A percentile compares a stretch with the other conserved stretches of the same genome.
Conservation (phyloP, 257 asterid species). For the Cruciata laevipes region DNA sequence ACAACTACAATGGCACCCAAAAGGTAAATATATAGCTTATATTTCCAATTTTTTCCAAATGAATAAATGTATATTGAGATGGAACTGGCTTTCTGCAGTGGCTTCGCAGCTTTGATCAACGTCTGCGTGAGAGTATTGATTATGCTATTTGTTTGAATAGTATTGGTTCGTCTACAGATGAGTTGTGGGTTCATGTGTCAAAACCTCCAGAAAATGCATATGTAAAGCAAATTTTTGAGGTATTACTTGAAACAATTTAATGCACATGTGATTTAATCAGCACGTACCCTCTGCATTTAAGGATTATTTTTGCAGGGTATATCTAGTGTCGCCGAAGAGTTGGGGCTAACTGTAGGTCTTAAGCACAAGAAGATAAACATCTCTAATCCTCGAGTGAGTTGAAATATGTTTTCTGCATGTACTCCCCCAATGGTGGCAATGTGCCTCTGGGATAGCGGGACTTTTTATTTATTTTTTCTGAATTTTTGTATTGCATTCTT, state of each 20-base stretch:
- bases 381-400: constrained; percentile 88
- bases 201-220: constrained; percentile 86
- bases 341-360: constrained; percentile 73
- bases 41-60: not conserved
- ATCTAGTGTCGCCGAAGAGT: constrained; percentile 66
- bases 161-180: constrained; percentile 54
- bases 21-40: constrained; percentile 41
- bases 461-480: not conserved
- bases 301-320: constrained; percentile 55
- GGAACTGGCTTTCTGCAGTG: constrained; percentile 44
- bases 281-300: constrained; percentile 18
- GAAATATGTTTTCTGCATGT: not conserved
- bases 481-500: constrained; percentile 8
- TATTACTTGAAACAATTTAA: constrained; percentile 7
- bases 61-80: constrained; percentile 23
- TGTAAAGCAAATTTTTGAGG: constrained; percentile 88
- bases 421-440: not conserved
- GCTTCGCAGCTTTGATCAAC: constrained; percentile 89
- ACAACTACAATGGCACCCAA: constrained; percentile 80
- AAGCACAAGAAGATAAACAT: constrained; percentile 98
- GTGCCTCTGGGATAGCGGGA: not conserved
- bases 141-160: constrained; percentile 94
- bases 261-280: constrained; percentile 7
- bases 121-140: constrained; percentile 83
- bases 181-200: constrained; percentile 80